phyloP scores from a whole-genome alignment of 2,329 filamentous ascomycete genomes.

The Atkinsonella texensis region DNA sequence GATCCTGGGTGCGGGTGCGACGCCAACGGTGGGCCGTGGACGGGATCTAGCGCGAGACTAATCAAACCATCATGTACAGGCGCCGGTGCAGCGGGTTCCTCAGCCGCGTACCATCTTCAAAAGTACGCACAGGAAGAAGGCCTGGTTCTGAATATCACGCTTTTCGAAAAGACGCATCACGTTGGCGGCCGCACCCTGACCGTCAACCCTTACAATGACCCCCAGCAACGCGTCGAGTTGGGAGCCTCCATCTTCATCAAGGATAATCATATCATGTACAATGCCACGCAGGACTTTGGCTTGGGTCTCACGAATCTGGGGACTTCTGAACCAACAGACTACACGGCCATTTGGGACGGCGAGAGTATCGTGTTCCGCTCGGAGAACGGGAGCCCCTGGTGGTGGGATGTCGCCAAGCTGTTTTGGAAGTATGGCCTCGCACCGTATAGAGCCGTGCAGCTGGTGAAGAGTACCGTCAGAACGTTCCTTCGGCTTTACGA shows the following conservation, averaged over 20 bases:
- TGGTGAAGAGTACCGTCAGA: conserved; percentile 59
- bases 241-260: conserved; percentile 88
- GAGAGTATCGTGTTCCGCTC: conserved; percentile 57
- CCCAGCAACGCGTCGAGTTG: conserved; percentile 61
- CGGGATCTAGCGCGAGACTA: not conserved
- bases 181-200: conserved; percentile 84
- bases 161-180: conserved; percentile 69
- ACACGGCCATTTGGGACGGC: conserved; percentile 79
- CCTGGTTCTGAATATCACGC: conserved; percentile 61
- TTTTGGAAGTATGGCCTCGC: conserved; percentile 77
- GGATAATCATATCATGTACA: conserved; percentile 70
- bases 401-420: conserved; percentile 72
- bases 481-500: conserved; percentile 75
- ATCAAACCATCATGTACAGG: conserved; percentile 37
- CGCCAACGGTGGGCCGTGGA: too few relatives aligned
- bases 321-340: conserved; percentile 34
- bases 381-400: conserved; percentile 46
- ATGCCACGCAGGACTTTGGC: conserved; percentile 59
- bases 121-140: conserved; percentile 53
- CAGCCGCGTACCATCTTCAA: conserved; percentile 70
- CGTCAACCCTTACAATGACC: conserved; percentile 61
- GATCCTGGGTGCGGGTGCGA: too few relatives aligned
- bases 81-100: conserved; percentile 79
- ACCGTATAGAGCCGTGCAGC: conserved; percentile 57
- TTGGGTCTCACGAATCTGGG: conserved; percentile 42